Percentiles rank a stretch among this genome's conserved stretches.
Conservation (phyloP, 805 yeast species). For the Kluyveromyces lactis region DNA sequence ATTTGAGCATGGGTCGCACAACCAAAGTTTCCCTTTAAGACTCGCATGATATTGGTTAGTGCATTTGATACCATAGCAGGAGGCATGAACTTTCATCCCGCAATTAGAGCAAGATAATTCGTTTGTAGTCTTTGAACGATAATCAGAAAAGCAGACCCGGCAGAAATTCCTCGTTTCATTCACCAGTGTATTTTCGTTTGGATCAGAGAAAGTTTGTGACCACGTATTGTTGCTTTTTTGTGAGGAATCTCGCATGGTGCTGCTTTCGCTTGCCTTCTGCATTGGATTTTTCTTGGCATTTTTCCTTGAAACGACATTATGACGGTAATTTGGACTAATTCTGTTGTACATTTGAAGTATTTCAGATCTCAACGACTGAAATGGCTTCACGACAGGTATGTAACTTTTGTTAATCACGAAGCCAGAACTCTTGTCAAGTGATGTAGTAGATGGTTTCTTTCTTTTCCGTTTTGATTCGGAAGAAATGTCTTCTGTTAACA, state of each 20-base stretch:
- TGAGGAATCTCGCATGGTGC: no score
- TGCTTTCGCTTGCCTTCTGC: no score
- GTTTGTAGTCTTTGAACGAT: conserved; percentile 18
- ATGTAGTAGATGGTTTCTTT: no score
- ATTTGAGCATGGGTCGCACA: conserved; percentile 73
- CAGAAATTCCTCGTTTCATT: conserved; percentile 32
- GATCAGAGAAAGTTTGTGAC: no score
- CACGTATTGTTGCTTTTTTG: no score
- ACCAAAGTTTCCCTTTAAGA: conserved; percentile 44
- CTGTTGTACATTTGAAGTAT: not conserved
- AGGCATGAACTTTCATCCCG: conserved; percentile 59
- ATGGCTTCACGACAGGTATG: not conserved
- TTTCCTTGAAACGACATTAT: not conserved
- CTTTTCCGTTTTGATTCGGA: no score
- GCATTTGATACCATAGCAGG: conserved; percentile 52
- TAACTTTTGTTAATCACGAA: not conserved
- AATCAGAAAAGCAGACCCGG: conserved; percentile 44
- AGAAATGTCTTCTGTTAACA: not conserved
- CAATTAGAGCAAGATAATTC: conserved; percentile 49
- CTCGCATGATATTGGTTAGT: conserved; percentile 3
- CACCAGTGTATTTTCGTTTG: no score
- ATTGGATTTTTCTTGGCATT: no score
- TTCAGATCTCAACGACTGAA: not conserved
- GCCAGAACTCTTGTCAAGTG: not conserved
- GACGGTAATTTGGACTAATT: not conserved